Evolutionary conservation across 1,139 yeast species (phyloP).

Genomic region (Candida glucosophila): DNA sequence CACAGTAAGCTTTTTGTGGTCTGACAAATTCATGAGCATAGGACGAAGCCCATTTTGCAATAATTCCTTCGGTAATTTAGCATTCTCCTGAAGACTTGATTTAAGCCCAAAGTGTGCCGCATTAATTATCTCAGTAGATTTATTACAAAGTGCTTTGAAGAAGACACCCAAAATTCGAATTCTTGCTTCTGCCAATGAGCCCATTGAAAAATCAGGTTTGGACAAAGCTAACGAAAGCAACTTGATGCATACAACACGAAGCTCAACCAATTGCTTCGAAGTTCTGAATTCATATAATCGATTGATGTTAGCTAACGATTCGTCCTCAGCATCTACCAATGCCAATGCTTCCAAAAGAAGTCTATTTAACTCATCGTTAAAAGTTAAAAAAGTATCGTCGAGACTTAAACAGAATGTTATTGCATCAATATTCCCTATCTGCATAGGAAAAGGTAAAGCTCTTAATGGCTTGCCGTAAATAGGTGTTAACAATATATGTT

Average conservation of each 20-base stretch:
- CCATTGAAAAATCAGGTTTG: slow-evolving; percentile 66
- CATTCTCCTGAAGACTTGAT: slow-evolving; percentile 75
- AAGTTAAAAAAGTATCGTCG: slow-evolving; percentile 73
- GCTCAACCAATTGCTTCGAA: slow-evolving; percentile 74
- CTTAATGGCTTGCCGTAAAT: slow-evolving; percentile 94
- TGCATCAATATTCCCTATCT: slow-evolving; percentile 96
- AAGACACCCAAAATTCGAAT: slow-evolving; percentile 86
- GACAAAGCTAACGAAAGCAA: slow-evolving; percentile 78
- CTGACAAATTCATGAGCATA: slow-evolving; percentile 89
- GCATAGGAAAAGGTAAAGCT: slow-evolving; percentile 97
- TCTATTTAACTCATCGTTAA: slow-evolving; percentile 82
- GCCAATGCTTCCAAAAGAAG: slow-evolving; percentile 85
- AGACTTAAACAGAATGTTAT: slow-evolving; percentile 80
- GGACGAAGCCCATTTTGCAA: slow-evolving; percentile 92
- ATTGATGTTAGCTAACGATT: slow-evolving; percentile 81
- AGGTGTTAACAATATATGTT: slow-evolving; percentile 76
- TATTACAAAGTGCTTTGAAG: slow-evolving; percentile 85
- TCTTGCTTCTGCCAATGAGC: slow-evolving; percentile 76
- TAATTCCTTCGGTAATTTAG: slow-evolving; percentile 85
- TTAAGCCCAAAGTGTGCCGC: slow-evolving; percentile 90
- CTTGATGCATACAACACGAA: slow-evolving; percentile 84
- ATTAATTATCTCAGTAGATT: slow-evolving; percentile 78
- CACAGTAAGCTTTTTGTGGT: slow-evolving; percentile 82
- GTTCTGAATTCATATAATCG: slow-evolving; percentile 81
- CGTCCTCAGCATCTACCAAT: slow-evolving; percentile 95